Percentiles rank a stretch among this genome's conserved stretches.
Conservation (phyloP, 78 protist genomes). For the Creolimax fragrantissima region DNA sequence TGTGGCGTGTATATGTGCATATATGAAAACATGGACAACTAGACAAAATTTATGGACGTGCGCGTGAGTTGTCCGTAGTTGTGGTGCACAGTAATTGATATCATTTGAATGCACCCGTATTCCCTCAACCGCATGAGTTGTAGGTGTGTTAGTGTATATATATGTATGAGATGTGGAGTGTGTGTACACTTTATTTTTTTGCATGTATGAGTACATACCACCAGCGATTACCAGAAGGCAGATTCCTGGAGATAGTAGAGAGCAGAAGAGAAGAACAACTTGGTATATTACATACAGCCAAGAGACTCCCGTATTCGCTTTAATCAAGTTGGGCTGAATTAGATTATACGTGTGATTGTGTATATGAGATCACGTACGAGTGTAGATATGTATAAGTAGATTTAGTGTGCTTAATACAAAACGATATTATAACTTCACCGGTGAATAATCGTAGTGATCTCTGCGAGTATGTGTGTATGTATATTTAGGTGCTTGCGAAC, state of each 20-base stretch:
- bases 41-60: neutral
- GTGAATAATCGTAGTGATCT: neutral
- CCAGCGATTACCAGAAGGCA: neutral
- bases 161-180: neutral
- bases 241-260: neutral
- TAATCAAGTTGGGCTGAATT: neutral
- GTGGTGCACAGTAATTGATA: neutral
- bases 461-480: neutral
- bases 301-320: neutral
- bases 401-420: too few relatives aligned
- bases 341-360: neutral
- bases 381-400: neutral
- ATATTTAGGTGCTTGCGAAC: neutral
- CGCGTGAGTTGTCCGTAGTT: neutral
- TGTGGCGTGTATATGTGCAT: neutral
- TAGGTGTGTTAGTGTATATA: neutral
- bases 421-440: neutral
- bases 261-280: neutral
- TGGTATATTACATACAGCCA: neutral
- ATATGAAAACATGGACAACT: neutral
- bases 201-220: neutral
- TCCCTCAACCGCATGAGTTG: neutral
- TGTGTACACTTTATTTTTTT: neutral
- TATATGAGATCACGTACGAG: neutral
- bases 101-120: neutral